Evolutionary conservation across 805 yeast genomes (phyloP).

Genomic region (Pichia occidentalis): DNA sequence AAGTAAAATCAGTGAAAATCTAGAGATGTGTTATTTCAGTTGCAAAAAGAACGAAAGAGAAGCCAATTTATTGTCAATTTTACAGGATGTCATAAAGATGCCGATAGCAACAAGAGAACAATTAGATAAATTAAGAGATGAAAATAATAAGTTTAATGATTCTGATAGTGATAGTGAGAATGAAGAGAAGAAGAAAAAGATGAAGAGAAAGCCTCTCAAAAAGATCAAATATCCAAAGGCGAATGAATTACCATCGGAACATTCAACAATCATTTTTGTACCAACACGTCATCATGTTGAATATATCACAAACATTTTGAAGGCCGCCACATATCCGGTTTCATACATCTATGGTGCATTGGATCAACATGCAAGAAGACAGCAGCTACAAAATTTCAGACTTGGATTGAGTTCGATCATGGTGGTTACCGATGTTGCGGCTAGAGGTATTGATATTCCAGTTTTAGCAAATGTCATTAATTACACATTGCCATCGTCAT

Average conservation of each 20-base stretch:
- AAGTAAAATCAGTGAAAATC: constrained; percentile 78
- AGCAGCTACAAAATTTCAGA: constrained; percentile 79
- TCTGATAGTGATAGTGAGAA: constrained; percentile 47
- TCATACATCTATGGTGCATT: constrained; percentile 91
- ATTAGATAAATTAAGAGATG: constrained; percentile 42
- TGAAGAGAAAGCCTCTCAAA: constrained; percentile 23
- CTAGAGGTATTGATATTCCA: constrained; percentile 98
- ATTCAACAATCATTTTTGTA: constrained; percentile 87
- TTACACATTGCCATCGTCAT: constrained; percentile 82
- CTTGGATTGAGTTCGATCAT: constrained; percentile 76
- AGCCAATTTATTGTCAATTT: constrained; percentile 67
- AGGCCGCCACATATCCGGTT: constrained; percentile 72
- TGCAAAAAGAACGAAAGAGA: constrained; percentile 84
- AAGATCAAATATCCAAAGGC: constrained; percentile 68
- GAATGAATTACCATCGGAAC: constrained; percentile 73
- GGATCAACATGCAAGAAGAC: constrained; percentile 91
- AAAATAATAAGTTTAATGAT: constrained; percentile 43
- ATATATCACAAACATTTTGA: constrained; percentile 65
- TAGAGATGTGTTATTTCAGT: constrained; percentile 83
- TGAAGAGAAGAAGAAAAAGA: constrained; percentile 29
- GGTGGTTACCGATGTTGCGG: constrained; percentile 97
- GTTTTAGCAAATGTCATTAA: constrained; percentile 91
- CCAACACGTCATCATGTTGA: constrained; percentile 99
- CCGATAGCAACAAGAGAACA: constrained; percentile 76
- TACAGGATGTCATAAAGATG: constrained; percentile 79